Evolutionary conservation across 1,284 basidiomycete genomes (phyloP), one percentile per base, ranked within the genome.

Genomic region (Austroboletus rostrupii): DNA sequence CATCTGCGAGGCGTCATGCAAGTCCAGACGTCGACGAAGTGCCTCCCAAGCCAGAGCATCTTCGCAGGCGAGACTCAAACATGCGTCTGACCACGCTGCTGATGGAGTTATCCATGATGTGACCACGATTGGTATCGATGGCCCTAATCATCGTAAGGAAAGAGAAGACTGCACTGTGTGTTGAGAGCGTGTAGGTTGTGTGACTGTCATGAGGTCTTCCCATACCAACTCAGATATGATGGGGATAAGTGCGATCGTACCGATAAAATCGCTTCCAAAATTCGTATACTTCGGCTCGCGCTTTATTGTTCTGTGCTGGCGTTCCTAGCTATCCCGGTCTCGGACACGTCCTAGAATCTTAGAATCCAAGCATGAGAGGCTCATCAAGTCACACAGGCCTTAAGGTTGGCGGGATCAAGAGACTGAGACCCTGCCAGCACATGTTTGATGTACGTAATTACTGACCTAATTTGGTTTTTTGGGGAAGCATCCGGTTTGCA

Each of bases 391-490:
- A 31, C n/a, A 32, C 33, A 26, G 23, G 6, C 23, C 6, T 26
- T 26, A 5, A 7, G 23, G 9, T 26, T 12, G 17, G 7, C 33
- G 46, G 53, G 29, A 46, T 28, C n/a, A 43, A 26, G 23, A 7
- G 23, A 26, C 23, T 26, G 23, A 26, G 23, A 26, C 23, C 23
- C 23, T n/a, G 35, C 35, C 35, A n/a, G n/a, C 14, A 37, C 45
- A 2, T 47, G 45, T 41, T 38, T 32, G 17, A 44, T 48, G 16
- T 55, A 67, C 55, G 59, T 67, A 65, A 57, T 33, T 29, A 1
- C 63, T 65, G 63, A 68, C 49, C 46, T 17, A 31, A 49, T 54
- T 46, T 53, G 38, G 61, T 67, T 68, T 64, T 65, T 64, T 42
- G 61, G 65, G 63, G 61, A 54, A 50, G 43, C 54, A 52, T 48